Conservation (phyloP, 768 basidiomycete species). For the Trametes villosa region DNA sequence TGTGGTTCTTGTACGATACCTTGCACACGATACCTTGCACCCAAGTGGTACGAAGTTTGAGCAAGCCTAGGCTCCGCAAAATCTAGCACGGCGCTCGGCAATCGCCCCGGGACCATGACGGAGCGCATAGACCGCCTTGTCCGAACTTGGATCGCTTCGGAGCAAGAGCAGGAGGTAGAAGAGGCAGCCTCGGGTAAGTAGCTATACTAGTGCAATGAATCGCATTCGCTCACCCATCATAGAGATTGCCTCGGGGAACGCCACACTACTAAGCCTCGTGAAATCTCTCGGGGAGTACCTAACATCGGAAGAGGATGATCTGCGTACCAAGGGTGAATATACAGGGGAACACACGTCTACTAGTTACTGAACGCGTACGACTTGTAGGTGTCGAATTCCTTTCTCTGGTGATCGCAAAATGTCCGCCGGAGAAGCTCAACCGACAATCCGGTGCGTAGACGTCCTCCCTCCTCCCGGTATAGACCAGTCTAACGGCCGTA, state of each 20-base stretch:
- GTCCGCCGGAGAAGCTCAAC: slow-evolving; percentile 68
- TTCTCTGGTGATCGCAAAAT: slow-evolving; percentile 65
- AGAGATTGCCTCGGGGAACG: slow-evolving; percentile 59
- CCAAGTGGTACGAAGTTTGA: no score
- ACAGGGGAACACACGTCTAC: not conserved
- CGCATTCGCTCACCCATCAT: slow-evolving; percentile 24
- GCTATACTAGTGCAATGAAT: slow-evolving; percentile 28
- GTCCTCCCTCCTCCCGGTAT: not conserved
- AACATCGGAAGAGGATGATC: slow-evolving; percentile 79
- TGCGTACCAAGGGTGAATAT: slow-evolving; percentile 75
- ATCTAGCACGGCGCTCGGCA: not conserved
- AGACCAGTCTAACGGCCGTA: slow-evolving; percentile 15
- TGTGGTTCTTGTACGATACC: not conserved
- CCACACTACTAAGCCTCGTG: slow-evolving; percentile 76
- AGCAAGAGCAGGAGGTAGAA: slow-evolving; percentile 60
- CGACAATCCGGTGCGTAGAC: slow-evolving; percentile 73
- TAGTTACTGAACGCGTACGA: not conserved
- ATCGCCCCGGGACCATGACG: slow-evolving; percentile 33
- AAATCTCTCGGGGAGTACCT: slow-evolving; percentile 88
- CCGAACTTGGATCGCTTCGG: slow-evolving; percentile 74
- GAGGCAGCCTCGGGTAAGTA: slow-evolving; percentile 63
- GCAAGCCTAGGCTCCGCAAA: not conserved
- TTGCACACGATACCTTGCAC: not conserved
- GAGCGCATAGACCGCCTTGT: slow-evolving; percentile 56
- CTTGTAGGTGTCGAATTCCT: slow-evolving; percentile 83